phyloP scores from a whole-genome alignment of 1,139 yeast genomes.

The Yamadazyma songkhlaensis region DNA sequence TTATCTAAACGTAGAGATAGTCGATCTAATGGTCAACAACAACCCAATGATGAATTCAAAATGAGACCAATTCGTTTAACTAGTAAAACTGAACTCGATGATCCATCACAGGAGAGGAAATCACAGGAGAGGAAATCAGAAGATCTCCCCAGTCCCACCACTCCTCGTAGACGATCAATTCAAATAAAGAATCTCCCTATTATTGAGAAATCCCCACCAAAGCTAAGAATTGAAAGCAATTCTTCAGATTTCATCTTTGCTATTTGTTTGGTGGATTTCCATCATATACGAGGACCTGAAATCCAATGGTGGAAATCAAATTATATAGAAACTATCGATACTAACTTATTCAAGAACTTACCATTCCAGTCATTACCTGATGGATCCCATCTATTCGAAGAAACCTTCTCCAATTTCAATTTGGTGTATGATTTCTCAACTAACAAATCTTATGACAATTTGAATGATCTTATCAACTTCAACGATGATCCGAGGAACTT shows the following conservation, averaged over 20 bases:
- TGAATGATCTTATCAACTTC: conserved; percentile 43
- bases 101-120: not conserved
- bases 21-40: conserved; percentile 7
- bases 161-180: conserved; percentile 23
- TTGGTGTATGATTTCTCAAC: conserved; percentile 66
- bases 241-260: conserved; percentile 60
- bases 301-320: conserved; percentile 88
- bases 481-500: conserved; percentile 46
- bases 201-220: conserved; percentile 16
- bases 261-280: conserved; percentile 87
- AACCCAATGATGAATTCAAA: conserved; percentile 12
- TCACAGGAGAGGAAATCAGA: not conserved
- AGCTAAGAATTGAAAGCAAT: conserved; percentile 8
- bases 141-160: conserved; percentile 10
- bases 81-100: conserved; percentile 5
- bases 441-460: conserved; percentile 42
- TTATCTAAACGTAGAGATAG: conserved; percentile 28
- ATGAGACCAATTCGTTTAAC: conserved; percentile 16
- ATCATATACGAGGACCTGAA: conserved; percentile 93
- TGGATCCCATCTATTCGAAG: conserved; percentile 89
- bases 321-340: conserved; percentile 36
- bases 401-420: conserved; percentile 89
- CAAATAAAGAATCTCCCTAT: conserved; percentile 41
- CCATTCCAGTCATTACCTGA: conserved; percentile 97
- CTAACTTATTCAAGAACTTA: conserved; percentile 75